These are phyloP conservation scores for Galerina sulciceps DNA, from an alignment of 768 basidiomycete genomes.

Conservation along the genomic window DNA sequence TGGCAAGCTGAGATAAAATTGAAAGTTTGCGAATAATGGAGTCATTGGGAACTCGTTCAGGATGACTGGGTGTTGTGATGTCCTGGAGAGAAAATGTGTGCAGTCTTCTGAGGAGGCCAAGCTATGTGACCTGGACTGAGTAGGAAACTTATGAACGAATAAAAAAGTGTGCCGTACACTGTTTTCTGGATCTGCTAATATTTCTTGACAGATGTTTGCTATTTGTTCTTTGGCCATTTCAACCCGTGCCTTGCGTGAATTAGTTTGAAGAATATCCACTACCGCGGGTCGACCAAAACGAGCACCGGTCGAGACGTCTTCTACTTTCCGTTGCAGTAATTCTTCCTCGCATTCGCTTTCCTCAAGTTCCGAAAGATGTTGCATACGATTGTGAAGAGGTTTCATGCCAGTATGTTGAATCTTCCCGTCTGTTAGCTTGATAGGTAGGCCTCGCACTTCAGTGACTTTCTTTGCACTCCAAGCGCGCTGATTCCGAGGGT, in stretches of 20 bases:
- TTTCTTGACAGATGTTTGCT: conserved; percentile 91
- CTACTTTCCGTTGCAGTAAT: conserved; percentile 40
- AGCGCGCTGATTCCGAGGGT: conserved; percentile 53
- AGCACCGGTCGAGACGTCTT: conserved; percentile 82
- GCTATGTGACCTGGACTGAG: conserved; percentile 43
- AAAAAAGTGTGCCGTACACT: conserved; percentile 58
- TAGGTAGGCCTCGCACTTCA: conserved; percentile 72
- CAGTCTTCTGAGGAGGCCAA: conserved; percentile 86
- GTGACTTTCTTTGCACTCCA: conserved; percentile 52
- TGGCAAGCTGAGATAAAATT: conserved; percentile 86
- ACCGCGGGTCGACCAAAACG: conserved; percentile 88
- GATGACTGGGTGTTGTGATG: conserved; percentile 70
- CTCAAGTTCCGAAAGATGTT: conserved; percentile 27
- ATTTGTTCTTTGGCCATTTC: conserved; percentile 92
- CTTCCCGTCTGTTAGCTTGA: conserved; percentile 83
- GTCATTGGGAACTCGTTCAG: conserved; percentile 79
- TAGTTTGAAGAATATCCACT: conserved; percentile 67
- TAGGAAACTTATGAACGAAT: neutral
- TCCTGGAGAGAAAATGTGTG: conserved; percentile 86
- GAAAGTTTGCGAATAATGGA: conserved; percentile 84
- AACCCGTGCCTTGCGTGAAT: conserved; percentile 68
- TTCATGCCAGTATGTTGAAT: conserved; percentile 63
- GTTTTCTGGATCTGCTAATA: conserved; percentile 93
- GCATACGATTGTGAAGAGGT: conserved; percentile 14
- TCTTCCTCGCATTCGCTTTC: conserved; percentile 33